Evolutionary conservation across 2,329 filamentous ascomycete species (phyloP), one percentile per base, ranked within the genome.

Genomic region (Parastagonospora nodorum): DNA sequence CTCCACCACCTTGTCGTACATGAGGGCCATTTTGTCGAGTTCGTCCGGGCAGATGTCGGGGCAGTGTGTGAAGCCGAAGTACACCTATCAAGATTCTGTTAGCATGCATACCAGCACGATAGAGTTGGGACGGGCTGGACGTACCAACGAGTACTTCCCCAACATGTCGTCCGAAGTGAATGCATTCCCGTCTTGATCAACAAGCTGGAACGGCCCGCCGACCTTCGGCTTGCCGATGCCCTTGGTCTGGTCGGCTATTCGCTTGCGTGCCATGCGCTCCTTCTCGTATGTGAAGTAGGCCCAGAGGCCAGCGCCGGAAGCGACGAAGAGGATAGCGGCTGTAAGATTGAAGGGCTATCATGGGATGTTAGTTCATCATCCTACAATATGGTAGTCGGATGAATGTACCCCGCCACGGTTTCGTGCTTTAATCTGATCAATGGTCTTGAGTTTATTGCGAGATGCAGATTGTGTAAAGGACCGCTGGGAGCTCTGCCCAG

Each of bases 11-110:
- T 79, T 79, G 70, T 99, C 92, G 69, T 95, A 88, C 85, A 97
- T 96, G 51, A 83, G 82, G n/a, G 93, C 90, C 92, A 99, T 97
- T 80, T 99, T 99, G 79, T 99, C 94, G 66, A 99, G 88, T 77
- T 99, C 94, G 70, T 99, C 94, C 30, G 94, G 94, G 79, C 94
- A 99, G 72, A 99, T 99, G 73, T 99, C 94, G 19, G 94, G 94
- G 74, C 94, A 99, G 75, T 97, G 92, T 8, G 91, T 93, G 82
- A 99, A 99, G 67, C 94, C 94, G 73, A 99, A 99, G 78, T 99
- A 99, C 32, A 97, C 86, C 90, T 94, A 60, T 10, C 11, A 36
- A 15, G 35, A 10, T 8, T 10, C 10, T 30, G 49, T 61, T 27
- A 65, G 48, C 37, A 4, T 41, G 16, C 14, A 6, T 12, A n/a